Percentiles rank a stretch among this genome's conserved stretches.
These are phyloP conservation scores for Plasmodium malariae DNA, from an alignment of 169 alveolate species.

Conservation along the genomic window DNA sequence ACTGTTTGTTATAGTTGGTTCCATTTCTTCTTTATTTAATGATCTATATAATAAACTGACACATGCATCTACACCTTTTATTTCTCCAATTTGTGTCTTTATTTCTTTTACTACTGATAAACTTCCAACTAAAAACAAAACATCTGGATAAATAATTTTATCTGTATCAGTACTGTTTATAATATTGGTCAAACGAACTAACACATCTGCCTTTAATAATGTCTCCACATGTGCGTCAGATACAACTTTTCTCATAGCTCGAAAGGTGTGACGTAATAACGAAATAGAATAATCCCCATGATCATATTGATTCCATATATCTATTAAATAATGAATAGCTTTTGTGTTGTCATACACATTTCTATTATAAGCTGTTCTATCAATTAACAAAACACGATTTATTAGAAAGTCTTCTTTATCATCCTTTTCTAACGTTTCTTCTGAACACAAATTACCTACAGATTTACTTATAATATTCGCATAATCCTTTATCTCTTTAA, in stretches of 20 bases:
- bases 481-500: slow-evolving; percentile 53
- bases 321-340: slow-evolving; percentile 82
- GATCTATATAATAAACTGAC: slow-evolving; percentile 82
- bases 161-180: slow-evolving; percentile 79
- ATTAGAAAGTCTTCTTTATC: slow-evolving; percentile 79
- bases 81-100: slow-evolving; percentile 86
- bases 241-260: slow-evolving; percentile 89
- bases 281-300: slow-evolving; percentile 80
- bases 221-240: slow-evolving; percentile 88
- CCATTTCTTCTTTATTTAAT: slow-evolving; percentile 81
- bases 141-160: slow-evolving; percentile 88
- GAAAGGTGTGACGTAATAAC: slow-evolving; percentile 87
- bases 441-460: slow-evolving; percentile 39
- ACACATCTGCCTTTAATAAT: slow-evolving; percentile 84
- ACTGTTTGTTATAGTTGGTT: slow-evolving; percentile 88
- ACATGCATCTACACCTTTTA: slow-evolving; percentile 79
- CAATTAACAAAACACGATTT: slow-evolving; percentile 84
- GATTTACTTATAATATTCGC: slow-evolving; percentile 70
- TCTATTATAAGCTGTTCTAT: slow-evolving; percentile 88
- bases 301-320: slow-evolving; percentile 89
- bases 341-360: slow-evolving; percentile 85
- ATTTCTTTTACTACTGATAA: slow-evolving; percentile 87
- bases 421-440: slow-evolving; percentile 55
- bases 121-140: slow-evolving; percentile 88
- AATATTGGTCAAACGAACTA: slow-evolving; percentile 76